Evolutionary conservation across 2,329 filamentous ascomycete species (phyloP).

Genomic region (Colletotrichum spinosum): DNA sequence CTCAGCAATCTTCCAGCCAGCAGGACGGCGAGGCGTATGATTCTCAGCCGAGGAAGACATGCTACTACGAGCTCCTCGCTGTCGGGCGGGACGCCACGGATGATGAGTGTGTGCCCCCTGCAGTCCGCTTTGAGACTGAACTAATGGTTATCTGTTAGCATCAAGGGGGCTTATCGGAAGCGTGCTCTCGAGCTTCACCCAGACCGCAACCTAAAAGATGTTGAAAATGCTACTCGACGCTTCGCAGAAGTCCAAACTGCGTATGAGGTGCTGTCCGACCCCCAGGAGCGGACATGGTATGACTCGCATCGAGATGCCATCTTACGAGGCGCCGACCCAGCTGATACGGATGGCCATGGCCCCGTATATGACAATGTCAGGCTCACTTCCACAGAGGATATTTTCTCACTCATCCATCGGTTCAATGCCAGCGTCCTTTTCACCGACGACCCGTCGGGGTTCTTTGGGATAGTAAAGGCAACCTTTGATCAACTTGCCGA

Average conservation of each 20-base stretch:
- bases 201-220: constrained; percentile 90
- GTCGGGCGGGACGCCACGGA: constrained; percentile 79
- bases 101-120: constrained; percentile 73
- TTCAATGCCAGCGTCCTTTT: constrained; percentile 85
- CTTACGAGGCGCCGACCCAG: constrained; percentile 71
- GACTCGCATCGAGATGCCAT: constrained; percentile 93
- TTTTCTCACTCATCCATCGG: constrained; percentile 80
- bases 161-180: constrained; percentile 91
- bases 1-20: constrained; percentile 63
- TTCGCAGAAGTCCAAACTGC: constrained; percentile 95
- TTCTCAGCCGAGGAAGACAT: constrained; percentile 66
- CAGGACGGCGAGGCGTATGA: constrained; percentile 38
- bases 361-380: constrained; percentile 76
- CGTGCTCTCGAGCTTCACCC: constrained; percentile 96
- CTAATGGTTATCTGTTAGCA: constrained; percentile 59
- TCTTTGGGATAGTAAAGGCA: constrained; percentile 83
- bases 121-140: neutral
- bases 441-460: constrained; percentile 82
- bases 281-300: constrained; percentile 97
- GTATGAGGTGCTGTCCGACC: constrained; percentile 95
- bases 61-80: constrained; percentile 87
- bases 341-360: constrained; percentile 58
- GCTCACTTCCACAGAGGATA: constrained; percentile 83
- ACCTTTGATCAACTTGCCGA: constrained; percentile 83
- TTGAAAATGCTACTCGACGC: constrained; percentile 82